These are phyloP conservation scores for Lentinula sp. DNA, from an alignment of 768 basidiomycete genomes.

Conservation along the genomic window DNA sequence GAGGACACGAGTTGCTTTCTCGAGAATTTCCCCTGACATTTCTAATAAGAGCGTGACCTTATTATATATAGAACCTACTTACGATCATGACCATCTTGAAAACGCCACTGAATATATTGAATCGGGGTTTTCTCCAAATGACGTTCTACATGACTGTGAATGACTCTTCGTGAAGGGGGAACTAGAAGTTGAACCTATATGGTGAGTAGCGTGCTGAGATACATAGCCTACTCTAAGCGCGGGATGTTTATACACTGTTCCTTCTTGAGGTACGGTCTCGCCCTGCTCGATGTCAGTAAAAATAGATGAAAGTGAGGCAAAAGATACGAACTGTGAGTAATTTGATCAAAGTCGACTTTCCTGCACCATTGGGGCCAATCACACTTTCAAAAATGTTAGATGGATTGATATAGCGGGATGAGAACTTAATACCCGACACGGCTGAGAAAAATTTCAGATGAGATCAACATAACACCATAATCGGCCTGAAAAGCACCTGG, in stretches of 20 bases:
- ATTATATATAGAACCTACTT: slow-evolving; percentile 20
- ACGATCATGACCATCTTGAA: slow-evolving; percentile 98
- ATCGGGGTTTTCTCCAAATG: slow-evolving; percentile 97
- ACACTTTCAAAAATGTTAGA: slow-evolving; percentile 26
- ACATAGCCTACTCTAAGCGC: slow-evolving; percentile 93
- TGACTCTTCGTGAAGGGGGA: neutral
- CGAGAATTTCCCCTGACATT: slow-evolving; percentile 70
- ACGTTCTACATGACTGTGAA: slow-evolving; percentile 46
- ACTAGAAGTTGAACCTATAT: slow-evolving; percentile 56
- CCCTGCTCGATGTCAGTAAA: slow-evolving; percentile 42
- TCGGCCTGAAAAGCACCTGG: slow-evolving; percentile 47
- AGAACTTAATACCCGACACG: slow-evolving; percentile 54
- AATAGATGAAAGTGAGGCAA: slow-evolving; percentile 6
- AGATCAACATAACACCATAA: slow-evolving; percentile 14
- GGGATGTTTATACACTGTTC: slow-evolving; percentile 91
- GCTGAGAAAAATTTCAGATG: slow-evolving; percentile 32
- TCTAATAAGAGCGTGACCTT: slow-evolving; percentile 3
- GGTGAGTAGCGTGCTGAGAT: slow-evolving; percentile 97
- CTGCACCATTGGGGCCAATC: slow-evolving; percentile 90
- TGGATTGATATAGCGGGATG: neutral
- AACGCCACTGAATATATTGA: slow-evolving; percentile 97
- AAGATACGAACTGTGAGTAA: slow-evolving; percentile 62
- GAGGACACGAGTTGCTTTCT: slow-evolving; percentile 87
- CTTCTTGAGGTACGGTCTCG: slow-evolving; percentile 87
- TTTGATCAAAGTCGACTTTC: slow-evolving; percentile 95